phyloP scores from a whole-genome alignment of 78 protist genomes.

The Dictyostelium citrinum region DNA sequence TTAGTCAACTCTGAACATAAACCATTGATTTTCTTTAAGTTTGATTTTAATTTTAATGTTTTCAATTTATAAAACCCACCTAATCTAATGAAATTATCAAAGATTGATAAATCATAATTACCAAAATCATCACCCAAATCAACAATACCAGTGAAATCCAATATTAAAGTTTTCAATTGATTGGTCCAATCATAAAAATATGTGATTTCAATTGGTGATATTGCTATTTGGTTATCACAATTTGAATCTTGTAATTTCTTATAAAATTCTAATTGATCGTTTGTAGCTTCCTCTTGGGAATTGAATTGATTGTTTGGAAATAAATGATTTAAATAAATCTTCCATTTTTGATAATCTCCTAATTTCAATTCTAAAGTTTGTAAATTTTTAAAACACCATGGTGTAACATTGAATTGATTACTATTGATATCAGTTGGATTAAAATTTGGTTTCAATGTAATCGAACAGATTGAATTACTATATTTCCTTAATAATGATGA shows the following conservation, averaged over 20 bases:
- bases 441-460: neutral
- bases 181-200: neutral
- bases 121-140: neutral
- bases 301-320: neutral
- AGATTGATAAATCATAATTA: neutral
- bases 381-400: neutral
- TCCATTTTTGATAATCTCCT: neutral
- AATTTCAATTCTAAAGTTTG: neutral
- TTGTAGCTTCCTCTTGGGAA: neutral
- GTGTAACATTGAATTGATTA: neutral
- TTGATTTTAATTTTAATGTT: neutral
- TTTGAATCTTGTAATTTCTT: neutral
- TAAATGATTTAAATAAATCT: neutral
- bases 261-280: neutral
- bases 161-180: neutral
- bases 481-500: neutral
- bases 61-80: neutral
- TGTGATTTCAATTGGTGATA: neutral
- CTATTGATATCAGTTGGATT: neutral
- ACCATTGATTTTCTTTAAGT: neutral
- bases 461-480: neutral
- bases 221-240: neutral
- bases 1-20: neutral
- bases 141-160: neutral
- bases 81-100: neutral